Conservation (phyloP, 768 basidiomycete species). For the Pseudohyphozyma bogoriensis region DNA sequence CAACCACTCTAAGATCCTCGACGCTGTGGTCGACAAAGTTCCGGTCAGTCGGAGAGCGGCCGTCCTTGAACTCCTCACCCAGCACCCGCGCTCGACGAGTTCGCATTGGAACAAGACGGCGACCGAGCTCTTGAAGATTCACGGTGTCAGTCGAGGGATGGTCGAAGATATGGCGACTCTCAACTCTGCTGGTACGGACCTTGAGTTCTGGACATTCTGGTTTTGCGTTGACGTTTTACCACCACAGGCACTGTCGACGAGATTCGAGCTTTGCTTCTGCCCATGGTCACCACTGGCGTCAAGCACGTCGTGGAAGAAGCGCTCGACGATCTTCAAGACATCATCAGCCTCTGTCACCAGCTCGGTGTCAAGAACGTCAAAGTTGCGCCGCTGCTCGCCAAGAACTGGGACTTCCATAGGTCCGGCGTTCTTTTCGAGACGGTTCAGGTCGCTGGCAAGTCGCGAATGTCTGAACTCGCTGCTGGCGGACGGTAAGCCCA, state of each 20-base stretch:
- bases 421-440: constrained; percentile 31
- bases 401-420: constrained; percentile 31
- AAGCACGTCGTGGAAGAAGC: constrained; percentile 29
- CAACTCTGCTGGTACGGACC: constrained; percentile 26
- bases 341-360: constrained; percentile 22
- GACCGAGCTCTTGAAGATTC: constrained; percentile 29
- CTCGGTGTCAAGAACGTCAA: constrained; percentile 32
- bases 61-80: constrained; percentile 29
- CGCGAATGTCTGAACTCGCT: constrained; percentile 33
- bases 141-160: constrained; percentile 24
- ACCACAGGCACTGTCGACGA: constrained; percentile 20
- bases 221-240: neutral
- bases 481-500: constrained; percentile 34
- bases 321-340: constrained; percentile 27
- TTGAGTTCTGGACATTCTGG: too few species aligned
- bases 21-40: constrained; percentile 27
- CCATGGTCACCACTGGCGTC: constrained; percentile 11
- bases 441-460: constrained; percentile 20
- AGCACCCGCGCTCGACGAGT: constrained; percentile 24
- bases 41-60: constrained; percentile 22
- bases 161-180: constrained; percentile 28
- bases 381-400: constrained; percentile 30
- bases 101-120: constrained; percentile 23
- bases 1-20: constrained; percentile 32
- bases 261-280: constrained; percentile 18